Percentiles rank a stretch among this genome's conserved stretches.
Evolutionary conservation across 1,284 basidiomycete genomes (phyloP).

Genomic region (Apiotrichum domesticum): DNA sequence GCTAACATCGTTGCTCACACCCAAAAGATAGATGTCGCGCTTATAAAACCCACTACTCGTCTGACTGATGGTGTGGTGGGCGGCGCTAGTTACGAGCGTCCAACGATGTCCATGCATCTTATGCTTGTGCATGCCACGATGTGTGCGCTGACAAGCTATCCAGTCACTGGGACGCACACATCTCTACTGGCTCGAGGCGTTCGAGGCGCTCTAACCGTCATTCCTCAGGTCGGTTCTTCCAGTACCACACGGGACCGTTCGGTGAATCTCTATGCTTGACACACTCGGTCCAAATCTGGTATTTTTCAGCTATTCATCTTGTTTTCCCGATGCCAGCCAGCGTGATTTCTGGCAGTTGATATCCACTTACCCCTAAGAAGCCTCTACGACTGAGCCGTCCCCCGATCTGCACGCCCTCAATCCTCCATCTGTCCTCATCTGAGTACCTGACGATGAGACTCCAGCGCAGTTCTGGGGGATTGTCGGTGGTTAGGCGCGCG

Average conservation of each 20-base stretch:
- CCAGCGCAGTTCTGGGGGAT: slow-evolving; percentile 41
- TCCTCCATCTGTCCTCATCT: slow-evolving; percentile 27
- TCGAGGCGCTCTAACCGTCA: no score
- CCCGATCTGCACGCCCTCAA: slow-evolving; percentile 35
- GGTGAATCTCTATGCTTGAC: slow-evolving; percentile 30
- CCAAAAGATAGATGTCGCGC: no score
- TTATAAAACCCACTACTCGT: no score
- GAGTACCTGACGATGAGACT: slow-evolving; percentile 38
- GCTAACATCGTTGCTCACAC: no score
- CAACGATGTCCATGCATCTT: no score
- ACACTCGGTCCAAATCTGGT: slow-evolving; percentile 35
- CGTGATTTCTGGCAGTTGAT: no score
- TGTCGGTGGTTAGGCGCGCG: slow-evolving; percentile 37
- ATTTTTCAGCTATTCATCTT: not conserved
- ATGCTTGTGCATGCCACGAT: no score
- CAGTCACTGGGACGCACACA: no score
- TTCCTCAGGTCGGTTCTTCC: slow-evolving; percentile 11
- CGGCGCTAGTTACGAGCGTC: no score
- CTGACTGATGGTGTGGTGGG: no score
- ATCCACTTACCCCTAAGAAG: slow-evolving; percentile 35
- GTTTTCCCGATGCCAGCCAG: not conserved
- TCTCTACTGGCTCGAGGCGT: no score
- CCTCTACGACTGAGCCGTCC: slow-evolving; percentile 35
- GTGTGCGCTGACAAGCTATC: no score
- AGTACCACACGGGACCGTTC: slow-evolving; percentile 39